Conservation (phyloP, 1,139 yeast genomes). For the Blastobotrys elegans region DNA sequence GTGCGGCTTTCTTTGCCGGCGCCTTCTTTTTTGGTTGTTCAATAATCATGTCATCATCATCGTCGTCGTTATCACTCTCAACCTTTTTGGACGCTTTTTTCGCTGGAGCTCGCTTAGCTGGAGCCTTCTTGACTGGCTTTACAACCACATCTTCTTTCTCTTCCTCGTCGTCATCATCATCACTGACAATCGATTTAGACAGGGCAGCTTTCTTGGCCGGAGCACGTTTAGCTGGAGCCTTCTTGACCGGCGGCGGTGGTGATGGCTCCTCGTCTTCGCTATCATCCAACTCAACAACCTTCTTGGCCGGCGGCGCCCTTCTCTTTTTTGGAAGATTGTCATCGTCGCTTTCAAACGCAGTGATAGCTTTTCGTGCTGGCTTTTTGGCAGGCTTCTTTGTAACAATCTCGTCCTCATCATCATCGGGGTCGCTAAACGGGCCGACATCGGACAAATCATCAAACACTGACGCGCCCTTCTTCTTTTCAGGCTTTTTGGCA, state of each 20-base stretch:
- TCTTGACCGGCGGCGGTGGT: constrained; percentile 7
- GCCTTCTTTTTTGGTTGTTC: constrained; percentile 8
- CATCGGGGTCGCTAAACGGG: too few relatives aligned
- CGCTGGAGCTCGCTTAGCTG: constrained; percentile 9
- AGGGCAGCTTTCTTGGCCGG: constrained; percentile 1
- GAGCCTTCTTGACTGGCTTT: constrained; percentile 11
- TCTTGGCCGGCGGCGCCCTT: constrained; percentile 7
- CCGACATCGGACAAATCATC: constrained; percentile 12
- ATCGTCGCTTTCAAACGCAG: too few relatives aligned
- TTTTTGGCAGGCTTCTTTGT: constrained; percentile 4
- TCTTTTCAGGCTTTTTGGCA: constrained; percentile 3
- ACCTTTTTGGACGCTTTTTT: background rate
- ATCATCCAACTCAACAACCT: background rate
- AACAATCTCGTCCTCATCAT: background rate
- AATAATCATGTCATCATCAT: background rate
- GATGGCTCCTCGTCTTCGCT: background rate
- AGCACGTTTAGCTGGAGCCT: constrained; percentile 9
- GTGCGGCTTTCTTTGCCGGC: constrained; percentile 9
- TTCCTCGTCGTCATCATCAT: background rate
- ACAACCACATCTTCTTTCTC: too few relatives aligned
- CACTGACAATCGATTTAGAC: background rate
- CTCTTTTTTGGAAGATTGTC: background rate
- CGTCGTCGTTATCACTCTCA: background rate
- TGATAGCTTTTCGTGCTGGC: background rate
- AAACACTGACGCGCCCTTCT: constrained; percentile 3